These are phyloP conservation scores for Globisporangium nagaii DNA, from an alignment of 352 stramenopile genomes.

Conservation along the genomic window DNA sequence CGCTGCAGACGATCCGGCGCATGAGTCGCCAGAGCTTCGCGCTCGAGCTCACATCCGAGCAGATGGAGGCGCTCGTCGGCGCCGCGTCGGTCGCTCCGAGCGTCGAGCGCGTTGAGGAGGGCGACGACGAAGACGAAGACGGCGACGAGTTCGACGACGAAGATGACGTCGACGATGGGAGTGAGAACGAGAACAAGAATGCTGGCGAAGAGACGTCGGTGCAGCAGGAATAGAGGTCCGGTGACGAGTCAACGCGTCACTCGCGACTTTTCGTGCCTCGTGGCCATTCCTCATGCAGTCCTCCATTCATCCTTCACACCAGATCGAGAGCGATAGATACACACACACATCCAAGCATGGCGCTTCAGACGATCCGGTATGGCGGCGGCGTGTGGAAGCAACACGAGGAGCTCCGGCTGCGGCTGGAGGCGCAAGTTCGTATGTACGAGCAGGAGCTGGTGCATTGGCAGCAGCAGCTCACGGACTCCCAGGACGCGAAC, in stretches of 20 bases:
- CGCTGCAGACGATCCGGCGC: constrained; percentile 57
- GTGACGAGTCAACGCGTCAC: background rate
- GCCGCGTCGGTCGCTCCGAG: background rate
- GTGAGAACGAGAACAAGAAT: constrained; percentile 10
- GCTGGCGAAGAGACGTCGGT: background rate
- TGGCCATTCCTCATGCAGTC: background rate
- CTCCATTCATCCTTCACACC: no score
- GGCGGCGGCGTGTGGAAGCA: constrained; percentile 27
- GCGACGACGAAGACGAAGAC: constrained; percentile 15
- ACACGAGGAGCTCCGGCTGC: constrained; percentile 18
- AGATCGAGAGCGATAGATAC: background rate
- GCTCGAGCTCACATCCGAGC: constrained; percentile 12
- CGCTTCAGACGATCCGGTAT: constrained; percentile 20
- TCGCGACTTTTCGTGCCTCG: no score
- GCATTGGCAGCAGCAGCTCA: background rate
- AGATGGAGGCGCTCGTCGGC: constrained; percentile 10
- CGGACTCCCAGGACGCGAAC: background rate
- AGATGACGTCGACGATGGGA: constrained; percentile 16
- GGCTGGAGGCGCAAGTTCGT: constrained; percentile 7
- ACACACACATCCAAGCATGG: no score
- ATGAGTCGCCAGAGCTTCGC: constrained; percentile 28
- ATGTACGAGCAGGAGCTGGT: constrained; percentile 2
- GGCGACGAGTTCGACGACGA: constrained; percentile 26
- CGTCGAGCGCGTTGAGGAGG: background rate
- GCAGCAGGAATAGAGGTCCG: constrained; percentile 4